These are phyloP conservation scores for Sporothrix humicola DNA, from an alignment of 2,329 filamentous ascomycete genomes.

Conservation along the genomic window DNA sequence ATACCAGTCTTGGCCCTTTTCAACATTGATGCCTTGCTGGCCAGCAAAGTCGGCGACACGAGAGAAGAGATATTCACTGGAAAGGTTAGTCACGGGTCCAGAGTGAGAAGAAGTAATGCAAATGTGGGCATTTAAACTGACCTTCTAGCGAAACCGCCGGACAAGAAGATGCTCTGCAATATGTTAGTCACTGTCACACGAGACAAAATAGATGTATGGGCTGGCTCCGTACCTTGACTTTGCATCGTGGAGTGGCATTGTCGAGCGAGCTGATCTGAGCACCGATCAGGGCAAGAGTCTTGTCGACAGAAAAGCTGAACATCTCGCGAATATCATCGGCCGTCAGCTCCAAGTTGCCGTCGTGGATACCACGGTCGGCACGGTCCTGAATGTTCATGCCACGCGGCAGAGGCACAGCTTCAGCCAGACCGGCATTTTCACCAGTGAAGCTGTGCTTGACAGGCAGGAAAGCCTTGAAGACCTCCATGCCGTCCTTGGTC, in stretches of 20 bases:
- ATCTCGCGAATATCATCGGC: slow-evolving; percentile 38
- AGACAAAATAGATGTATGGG: neutral
- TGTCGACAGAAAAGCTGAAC: slow-evolving; percentile 40
- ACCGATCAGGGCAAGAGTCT: slow-evolving; percentile 38
- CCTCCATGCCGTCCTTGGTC: slow-evolving; percentile 38
- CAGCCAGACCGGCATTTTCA: slow-evolving; percentile 32
- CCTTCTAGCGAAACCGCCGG: slow-evolving; percentile 40
- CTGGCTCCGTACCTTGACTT: slow-evolving; percentile 37
- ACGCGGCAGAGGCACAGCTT: slow-evolving; percentile 37
- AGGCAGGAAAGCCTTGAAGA: slow-evolving; percentile 40
- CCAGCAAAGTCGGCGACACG: slow-evolving; percentile 37
- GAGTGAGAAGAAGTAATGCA: no score
- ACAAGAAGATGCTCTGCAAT: slow-evolving; percentile 40
- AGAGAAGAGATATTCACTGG: slow-evolving; percentile 38
- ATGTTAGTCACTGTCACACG: neutral
- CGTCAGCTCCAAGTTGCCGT: slow-evolving; percentile 35
- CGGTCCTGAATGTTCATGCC: slow-evolving; percentile 37
- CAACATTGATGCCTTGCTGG: slow-evolving; percentile 37
- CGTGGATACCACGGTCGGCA: slow-evolving; percentile 35
- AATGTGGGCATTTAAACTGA: neutral
- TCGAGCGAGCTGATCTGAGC: slow-evolving; percentile 38
- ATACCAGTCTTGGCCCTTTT: slow-evolving; percentile 39
- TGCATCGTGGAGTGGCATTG: slow-evolving; percentile 32
- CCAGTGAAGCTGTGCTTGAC: slow-evolving; percentile 41
- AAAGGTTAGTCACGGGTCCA: neutral